A percentile compares a stretch with the other conserved stretches of the same genome.
These are phyloP conservation scores for Rhynchospora pubera DNA, from an alignment of 176 grass and related monocot species.

Conservation along the genomic window DNA sequence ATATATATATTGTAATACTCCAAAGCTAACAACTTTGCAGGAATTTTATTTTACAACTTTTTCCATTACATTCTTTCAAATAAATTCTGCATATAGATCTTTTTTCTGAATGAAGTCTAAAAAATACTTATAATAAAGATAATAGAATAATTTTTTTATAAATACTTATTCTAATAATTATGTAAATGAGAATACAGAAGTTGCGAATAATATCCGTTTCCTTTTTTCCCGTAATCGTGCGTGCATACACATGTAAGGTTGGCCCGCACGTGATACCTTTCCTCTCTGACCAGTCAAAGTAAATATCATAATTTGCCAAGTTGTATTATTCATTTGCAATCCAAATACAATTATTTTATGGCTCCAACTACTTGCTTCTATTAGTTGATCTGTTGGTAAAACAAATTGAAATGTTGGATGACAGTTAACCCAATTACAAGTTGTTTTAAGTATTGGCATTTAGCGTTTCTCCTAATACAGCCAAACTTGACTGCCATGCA, in stretches of 20 bases:
- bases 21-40: too few species aligned
- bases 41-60: too few species aligned
- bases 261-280: neutral
- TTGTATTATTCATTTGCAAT: neutral
- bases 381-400: neutral
- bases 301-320: neutral
- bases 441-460: neutral
- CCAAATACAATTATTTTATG: neutral
- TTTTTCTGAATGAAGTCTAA: too few species aligned
- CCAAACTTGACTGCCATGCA: constrained; percentile 23
- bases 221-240: neutral
- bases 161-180: too few species aligned
- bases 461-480: constrained; percentile 13
- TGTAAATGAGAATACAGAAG: too few species aligned
- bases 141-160: too few species aligned
- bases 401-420: constrained; percentile 5
- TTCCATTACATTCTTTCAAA: too few species aligned
- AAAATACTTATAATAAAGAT: too few species aligned
- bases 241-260: neutral
- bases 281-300: constrained; percentile 12
- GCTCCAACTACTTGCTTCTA: neutral
- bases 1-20: too few species aligned
- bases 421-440: neutral
- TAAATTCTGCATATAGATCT: too few species aligned
- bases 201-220: too few species aligned